A percentile compares a stretch with the other conserved stretches of the same genome.
phyloP scores from a whole-genome alignment of 805 yeast species.

The Yarrowia porcina region DNA sequence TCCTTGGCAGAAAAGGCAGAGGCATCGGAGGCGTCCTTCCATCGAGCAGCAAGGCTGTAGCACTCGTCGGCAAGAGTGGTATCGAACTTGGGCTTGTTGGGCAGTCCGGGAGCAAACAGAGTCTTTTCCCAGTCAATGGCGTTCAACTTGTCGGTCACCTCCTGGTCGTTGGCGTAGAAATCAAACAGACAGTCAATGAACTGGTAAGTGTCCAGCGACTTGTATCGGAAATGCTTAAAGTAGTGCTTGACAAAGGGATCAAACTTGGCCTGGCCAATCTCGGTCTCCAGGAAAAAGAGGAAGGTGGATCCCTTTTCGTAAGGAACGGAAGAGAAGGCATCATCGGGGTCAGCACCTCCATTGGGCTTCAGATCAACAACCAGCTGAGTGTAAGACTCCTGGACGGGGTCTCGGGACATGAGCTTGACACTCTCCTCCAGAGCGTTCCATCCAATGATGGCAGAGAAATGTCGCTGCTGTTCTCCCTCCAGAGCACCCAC shows the following conservation, averaged over 20 bases:
- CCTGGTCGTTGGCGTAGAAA: constrained; percentile 43
- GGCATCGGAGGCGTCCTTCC: constrained; percentile 45
- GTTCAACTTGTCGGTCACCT: constrained; percentile 47
- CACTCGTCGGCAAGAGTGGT: constrained; percentile 75
- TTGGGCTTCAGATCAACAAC: constrained; percentile 59
- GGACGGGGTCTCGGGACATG: constrained; percentile 28
- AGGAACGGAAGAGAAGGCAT: constrained; percentile 81
- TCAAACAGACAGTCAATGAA: constrained; percentile 73
- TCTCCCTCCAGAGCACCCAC: constrained; percentile 77
- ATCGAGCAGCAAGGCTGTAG: constrained; percentile 57
- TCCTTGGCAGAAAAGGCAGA: constrained; percentile 48
- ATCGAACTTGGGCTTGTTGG: constrained; percentile 81
- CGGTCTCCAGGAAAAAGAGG: constrained; percentile 65
- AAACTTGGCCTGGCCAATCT: constrained; percentile 54
- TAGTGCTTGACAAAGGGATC: constrained; percentile 79
- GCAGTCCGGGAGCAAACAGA: constrained; percentile 81
- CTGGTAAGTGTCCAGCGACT: constrained; percentile 76
- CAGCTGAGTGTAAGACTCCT: constrained; percentile 51
- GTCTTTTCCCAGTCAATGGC: constrained; percentile 81
- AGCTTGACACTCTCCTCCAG: constrained; percentile 55
- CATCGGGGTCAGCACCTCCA: constrained; percentile 77
- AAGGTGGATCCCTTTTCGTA: constrained; percentile 88
- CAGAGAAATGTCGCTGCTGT: constrained; percentile 69
- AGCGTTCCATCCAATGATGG: constrained; percentile 86
- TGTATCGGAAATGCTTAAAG: constrained; percentile 63